Percentiles rank a stretch among this genome's conserved stretches.
Evolutionary conservation across 2,329 filamentous ascomycete species (phyloP).

Genomic region (Cryphonectria japonica): DNA sequence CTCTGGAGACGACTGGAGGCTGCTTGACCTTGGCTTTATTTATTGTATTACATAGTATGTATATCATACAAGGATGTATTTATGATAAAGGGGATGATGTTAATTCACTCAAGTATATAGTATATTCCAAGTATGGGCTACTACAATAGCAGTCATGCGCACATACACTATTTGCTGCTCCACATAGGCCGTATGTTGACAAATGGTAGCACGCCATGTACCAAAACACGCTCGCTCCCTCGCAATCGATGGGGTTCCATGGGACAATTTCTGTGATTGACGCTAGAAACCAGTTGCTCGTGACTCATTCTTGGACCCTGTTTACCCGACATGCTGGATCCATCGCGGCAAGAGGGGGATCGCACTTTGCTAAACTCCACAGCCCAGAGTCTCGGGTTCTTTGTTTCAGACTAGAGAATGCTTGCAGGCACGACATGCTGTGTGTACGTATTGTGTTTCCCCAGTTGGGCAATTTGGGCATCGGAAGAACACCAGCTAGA

Average conservation of each 20-base stretch:
- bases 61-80: not conserved
- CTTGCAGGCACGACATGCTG: not conserved
- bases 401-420: not conserved
- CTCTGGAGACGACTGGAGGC: not conserved
- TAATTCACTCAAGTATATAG: not conserved
- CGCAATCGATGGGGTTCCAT: constrained; percentile 18
- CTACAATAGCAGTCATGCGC: no score
- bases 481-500: constrained; percentile 10
- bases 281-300: constrained; percentile 22
- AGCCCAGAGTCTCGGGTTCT: constrained; percentile 27
- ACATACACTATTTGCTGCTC: constrained; percentile 18
- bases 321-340: constrained; percentile 3
- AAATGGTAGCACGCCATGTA: constrained; percentile 29
- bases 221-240: not conserved
- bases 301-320: not conserved
- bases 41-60: no score
- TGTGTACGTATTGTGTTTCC: not conserved
- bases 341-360: constrained; percentile 19
- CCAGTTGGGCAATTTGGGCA: not conserved
- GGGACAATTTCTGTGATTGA: constrained; percentile 13
- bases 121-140: no score
- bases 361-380: not conserved
- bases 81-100: not conserved
- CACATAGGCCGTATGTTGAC: constrained; percentile 12
- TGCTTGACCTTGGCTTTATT: not conserved